Base-by-base conservation (phyloP, 179 eudicot species). In the Corrigiola litoralis region DNA sequence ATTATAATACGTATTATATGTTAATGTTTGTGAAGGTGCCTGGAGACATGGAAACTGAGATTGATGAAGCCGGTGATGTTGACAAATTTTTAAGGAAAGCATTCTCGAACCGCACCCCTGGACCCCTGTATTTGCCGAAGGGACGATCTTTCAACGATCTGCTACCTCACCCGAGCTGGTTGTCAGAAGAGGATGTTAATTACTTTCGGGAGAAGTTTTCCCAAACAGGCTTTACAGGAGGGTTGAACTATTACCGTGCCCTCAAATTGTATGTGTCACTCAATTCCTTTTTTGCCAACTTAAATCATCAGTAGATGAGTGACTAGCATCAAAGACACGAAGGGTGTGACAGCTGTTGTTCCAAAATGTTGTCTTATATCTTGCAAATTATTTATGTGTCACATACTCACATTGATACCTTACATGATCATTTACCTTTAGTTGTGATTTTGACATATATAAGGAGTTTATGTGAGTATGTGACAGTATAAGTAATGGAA, bases 191-290 rank as follows among this genome's bases (percentile, higher is more conserved):
- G 36, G 73, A 74, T 2, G 31, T 68, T 41, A 45, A 33, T 25
- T 74, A 61, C 47, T 74, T 62, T 18, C 28, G 66, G 12, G 20
- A 41, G 21, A 57, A 57, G 17, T 74, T 68, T 16, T 5, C 31
- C 40, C 63, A 77, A 25, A 82, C 46, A 18, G 96, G 96, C 64
- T 77, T 86, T 79, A 84, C 86, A 0, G 92, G 92, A 38, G 88
- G 92, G 52, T 58, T 88, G 47, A 88, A 86, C 69, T 86, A 88
- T 62, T 88, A 88, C 63, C 87, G 89, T 55, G 86, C 81, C 12
- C 10, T 87, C 58, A 81, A 87, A 65, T 29, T 82, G 87, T 86
- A 77, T 67, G 88, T 68, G 41, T 1, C 12, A 29, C 32, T 29
- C 17, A 8, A 9, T 12, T 2, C n/a, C 38, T 17, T 2, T 7